Conservation (phyloP, 2,329 filamentous ascomycete genomes). For the Pseudogymnoascus sp. region DNA sequence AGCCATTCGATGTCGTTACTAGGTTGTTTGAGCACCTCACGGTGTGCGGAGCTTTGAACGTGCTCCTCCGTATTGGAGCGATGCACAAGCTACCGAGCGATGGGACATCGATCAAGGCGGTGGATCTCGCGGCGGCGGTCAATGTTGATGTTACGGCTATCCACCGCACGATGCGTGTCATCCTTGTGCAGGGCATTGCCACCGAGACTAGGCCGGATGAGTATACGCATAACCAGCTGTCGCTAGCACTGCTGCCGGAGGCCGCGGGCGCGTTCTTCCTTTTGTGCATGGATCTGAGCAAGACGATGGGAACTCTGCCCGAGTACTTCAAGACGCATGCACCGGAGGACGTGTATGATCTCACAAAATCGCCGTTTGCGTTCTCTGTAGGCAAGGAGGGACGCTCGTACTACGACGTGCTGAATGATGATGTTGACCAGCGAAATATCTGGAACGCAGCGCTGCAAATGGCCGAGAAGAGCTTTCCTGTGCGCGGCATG, state of each 20-base stretch:
- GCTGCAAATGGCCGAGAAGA: conserved; percentile 15
- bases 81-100: conserved; percentile 16
- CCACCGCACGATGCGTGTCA: conserved; percentile 26
- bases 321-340: conserved; percentile 17
- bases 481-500: conserved; percentile 17
- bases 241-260: conserved; percentile 23
- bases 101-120: conserved; percentile 14
- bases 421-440: conserved; percentile 11
- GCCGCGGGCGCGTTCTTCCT: conserved; percentile 27
- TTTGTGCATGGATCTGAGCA: conserved; percentile 17
- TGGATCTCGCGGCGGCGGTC: conserved; percentile 18
- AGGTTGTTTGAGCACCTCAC: conserved; percentile 19
- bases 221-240: conserved; percentile 30
- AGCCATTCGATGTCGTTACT: conserved; percentile 16
- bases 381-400: conserved; percentile 17
- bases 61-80: conserved; percentile 16
- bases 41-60: conserved; percentile 16
- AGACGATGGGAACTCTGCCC: conserved; percentile 13
- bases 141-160: conserved; percentile 28
- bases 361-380: conserved; percentile 17
- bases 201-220: conserved; percentile 24
- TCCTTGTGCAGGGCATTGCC: conserved; percentile 26
- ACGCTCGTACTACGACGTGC: conserved; percentile 18
- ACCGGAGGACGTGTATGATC: conserved; percentile 15
- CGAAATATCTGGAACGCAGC: conserved; percentile 18